Conservation (phyloP, 768 basidiomycete genomes). For the Lepiota subincarnata region DNA sequence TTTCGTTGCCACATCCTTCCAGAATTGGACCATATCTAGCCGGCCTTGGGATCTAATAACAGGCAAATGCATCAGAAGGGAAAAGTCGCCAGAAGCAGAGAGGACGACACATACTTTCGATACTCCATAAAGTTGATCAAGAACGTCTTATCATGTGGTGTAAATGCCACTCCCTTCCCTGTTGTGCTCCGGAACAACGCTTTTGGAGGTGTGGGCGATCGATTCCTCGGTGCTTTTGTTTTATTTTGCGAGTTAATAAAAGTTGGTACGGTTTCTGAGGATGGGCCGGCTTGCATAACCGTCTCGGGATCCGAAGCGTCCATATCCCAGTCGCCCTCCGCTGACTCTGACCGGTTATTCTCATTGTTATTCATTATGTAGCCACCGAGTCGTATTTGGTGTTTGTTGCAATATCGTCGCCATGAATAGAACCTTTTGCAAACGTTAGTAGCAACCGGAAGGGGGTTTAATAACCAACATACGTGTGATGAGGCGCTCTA, state of each 20-base stretch:
- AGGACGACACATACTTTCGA: constrained; percentile 45
- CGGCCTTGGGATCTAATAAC: constrained; percentile 37
- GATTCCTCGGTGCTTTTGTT: constrained; percentile 37
- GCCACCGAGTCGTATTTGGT: constrained; percentile 84
- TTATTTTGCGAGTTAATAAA: constrained; percentile 23
- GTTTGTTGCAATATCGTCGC: constrained; percentile 90
- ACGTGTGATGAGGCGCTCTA: constrained; percentile 91
- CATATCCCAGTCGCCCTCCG: constrained; percentile 40
- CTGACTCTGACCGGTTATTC: constrained; percentile 36
- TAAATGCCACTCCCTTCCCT: constrained; percentile 88
- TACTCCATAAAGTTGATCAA: constrained; percentile 75
- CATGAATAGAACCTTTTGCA: constrained; percentile 78
- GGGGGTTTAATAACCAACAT: constrained; percentile 21
- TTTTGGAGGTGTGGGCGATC: constrained; percentile 78
- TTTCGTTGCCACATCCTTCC: constrained; percentile 37
- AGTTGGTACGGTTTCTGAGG: constrained; percentile 42
- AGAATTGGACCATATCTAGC: constrained; percentile 29
- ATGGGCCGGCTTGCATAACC: constrained; percentile 25
- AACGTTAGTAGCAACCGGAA: not conserved
- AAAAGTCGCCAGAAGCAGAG: not conserved
- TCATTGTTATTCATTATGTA: constrained; percentile 67
- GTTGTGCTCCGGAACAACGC: constrained; percentile 82
- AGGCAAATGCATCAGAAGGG: constrained; percentile 3
- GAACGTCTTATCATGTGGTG: constrained; percentile 76
- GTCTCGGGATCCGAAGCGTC: constrained; percentile 16